Evolutionary conservation across 495 filamentous ascomycete species (phyloP).

Genomic region (Talaromyces wortmannii): DNA sequence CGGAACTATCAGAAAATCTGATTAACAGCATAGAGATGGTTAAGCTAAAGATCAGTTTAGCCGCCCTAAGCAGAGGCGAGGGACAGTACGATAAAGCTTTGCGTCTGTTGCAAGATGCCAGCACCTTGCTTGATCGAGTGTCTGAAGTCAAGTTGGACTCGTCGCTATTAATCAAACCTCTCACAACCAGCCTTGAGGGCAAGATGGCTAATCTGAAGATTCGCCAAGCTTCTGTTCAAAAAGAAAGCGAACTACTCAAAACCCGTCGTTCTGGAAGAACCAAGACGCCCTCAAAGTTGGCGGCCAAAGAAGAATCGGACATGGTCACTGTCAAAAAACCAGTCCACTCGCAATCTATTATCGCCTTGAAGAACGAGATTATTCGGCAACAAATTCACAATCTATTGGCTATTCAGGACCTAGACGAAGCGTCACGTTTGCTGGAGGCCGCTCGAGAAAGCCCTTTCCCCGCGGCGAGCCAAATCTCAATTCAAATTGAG

Average conservation of each 20-base stretch:
- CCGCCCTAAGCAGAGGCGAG: constrained; percentile 28
- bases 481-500: constrained; percentile 33
- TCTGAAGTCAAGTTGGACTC: not conserved
- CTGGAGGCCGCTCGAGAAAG: constrained; percentile 26
- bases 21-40: constrained; percentile 40
- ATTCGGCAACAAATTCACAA: constrained; percentile 57
- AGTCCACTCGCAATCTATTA: constrained; percentile 28
- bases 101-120: constrained; percentile 31
- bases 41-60: constrained; percentile 36
- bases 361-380: constrained; percentile 53
- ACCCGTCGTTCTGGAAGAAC: constrained; percentile 27
- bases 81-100: constrained; percentile 45
- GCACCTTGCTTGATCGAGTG: constrained; percentile 23
- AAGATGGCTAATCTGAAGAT: constrained; percentile 34
- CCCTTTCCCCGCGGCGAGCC: constrained; percentile 27
- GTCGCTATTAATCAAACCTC: not conserved
- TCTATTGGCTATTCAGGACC: constrained; percentile 26
- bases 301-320: not conserved
- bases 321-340: constrained; percentile 8
- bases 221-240: constrained; percentile 7
- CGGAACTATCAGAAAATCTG: constrained; percentile 27
- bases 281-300: constrained; percentile 21
- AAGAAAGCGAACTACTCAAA: constrained; percentile 17
- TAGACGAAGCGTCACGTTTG: constrained; percentile 27
- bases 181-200: constrained; percentile 19